Evolutionary conservation across 805 yeast genomes (phyloP).

Genomic region (Jamesozyma gamospora): DNA sequence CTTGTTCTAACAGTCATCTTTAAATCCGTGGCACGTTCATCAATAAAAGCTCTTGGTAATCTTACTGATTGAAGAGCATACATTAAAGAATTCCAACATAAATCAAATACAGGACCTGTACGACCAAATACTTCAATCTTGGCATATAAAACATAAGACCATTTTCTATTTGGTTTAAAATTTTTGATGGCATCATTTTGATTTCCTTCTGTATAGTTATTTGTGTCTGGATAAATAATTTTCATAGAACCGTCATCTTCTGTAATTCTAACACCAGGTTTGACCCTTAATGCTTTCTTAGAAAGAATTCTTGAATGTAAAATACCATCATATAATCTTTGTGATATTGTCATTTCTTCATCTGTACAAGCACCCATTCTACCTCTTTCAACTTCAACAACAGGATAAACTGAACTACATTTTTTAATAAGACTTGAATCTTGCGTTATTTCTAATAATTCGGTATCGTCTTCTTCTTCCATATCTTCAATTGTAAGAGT

Average conservation of each 20-base stretch:
- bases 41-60: constrained; percentile 61
- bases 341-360: constrained; percentile 72
- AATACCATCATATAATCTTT: constrained; percentile 50
- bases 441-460: constrained; percentile 11
- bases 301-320: constrained; percentile 47
- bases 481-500: constrained; percentile 34
- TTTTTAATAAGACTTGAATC: constrained; percentile 23
- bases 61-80: constrained; percentile 49
- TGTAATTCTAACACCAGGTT: constrained; percentile 37
- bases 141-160: constrained; percentile 56
- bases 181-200: constrained; percentile 13
- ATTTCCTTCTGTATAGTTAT: constrained; percentile 15
- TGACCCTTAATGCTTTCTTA: constrained; percentile 37
- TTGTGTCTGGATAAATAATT: constrained; percentile 40
- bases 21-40: constrained; percentile 48
- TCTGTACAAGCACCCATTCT: constrained; percentile 71
- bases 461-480: constrained; percentile 27
- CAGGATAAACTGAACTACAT: constrained; percentile 49
- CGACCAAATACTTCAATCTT: constrained; percentile 69
- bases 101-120: constrained; percentile 72
- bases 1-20: constrained; percentile 44
- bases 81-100: constrained; percentile 59
- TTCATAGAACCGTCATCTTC: constrained; percentile 40
- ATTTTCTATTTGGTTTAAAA: constrained; percentile 34
- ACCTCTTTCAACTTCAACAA: constrained; percentile 69